Evolutionary conservation across 345 rosid species (phyloP), one percentile per base, ranked within the genome.

Genomic region (Salix koriyanagi): DNA sequence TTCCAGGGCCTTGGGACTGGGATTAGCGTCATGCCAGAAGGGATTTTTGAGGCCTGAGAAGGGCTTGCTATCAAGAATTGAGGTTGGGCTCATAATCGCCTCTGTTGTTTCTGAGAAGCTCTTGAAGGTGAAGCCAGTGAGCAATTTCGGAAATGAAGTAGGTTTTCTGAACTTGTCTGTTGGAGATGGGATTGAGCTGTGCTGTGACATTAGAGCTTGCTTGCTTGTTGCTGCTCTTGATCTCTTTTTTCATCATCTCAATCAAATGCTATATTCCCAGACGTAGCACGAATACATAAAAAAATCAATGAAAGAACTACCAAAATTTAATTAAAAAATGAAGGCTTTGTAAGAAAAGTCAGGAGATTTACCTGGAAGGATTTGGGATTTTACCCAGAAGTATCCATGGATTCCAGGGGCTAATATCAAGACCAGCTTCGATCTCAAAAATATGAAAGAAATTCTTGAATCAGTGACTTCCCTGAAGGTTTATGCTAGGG

Each of bases 31-130:
- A 74, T 87, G 74, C 84, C 88, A 84, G 70, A 88, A 90, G 1
- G 98, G 93, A 79, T 85, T 92, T 77, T 81, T 93, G 66, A 90
- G 76, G 75, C 83, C 84, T 28, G 91, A 89, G 70, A 91, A 90
- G 34, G 95, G 88, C 79, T 91, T 92, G 70, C 85, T 76, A 81
- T 94, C 98, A 62, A 94, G 98, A 62, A 88, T 92, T 7, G 98
- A 94, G 72, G 94, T 94, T 36, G 98, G 98, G 70, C 98, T 94
- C 65, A 91, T 87, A 37, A 85, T 79, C 7, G 84, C 76, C 67
- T 90, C 92, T 46, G 84, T 69, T 26, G 82, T 66, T 26, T 89
- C 92, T 32, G 97, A 77, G 79, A 87, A 81, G 67, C 78, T 80
- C 80, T 90, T 90, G 23, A 90, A 81, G 72, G 75, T 72, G 65